Base-by-base conservation (phyloP, 129 eudicot genomes). In the Pulicaria dysenterica region DNA sequence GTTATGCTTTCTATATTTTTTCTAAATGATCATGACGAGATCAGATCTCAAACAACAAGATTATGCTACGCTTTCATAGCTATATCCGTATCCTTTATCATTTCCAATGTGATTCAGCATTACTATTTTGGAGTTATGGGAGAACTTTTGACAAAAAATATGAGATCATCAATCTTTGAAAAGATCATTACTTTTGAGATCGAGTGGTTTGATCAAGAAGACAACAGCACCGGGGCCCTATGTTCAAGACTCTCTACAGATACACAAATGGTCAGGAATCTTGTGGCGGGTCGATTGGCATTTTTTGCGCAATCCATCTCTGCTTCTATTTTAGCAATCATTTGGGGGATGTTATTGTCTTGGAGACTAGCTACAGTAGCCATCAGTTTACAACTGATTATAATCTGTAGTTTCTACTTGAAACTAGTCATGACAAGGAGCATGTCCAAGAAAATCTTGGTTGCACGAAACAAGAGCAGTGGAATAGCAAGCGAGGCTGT, bases 401-500 rank as follows among this genome's bases (percentile, higher is more conserved):
- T 65, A 7, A 67, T 79, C 8, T 73, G 59, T 14, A 71, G 76
- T 43, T 79, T 79, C 51, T 79, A 79, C 40, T 36, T 71, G 34
- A 74, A 77, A 68, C 3, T 47, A 6, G 80, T 80, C 40, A 48
- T 50, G 51, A 69, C 79, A 59, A 59, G 75, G 37, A 63, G 55
- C n/a, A 74, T 80, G 67, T 73, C 71, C 7, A 73, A 73, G 74
- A 80, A 80, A 40, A 63, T 80, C 44, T 43, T 45, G 68, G 36
- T 43, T 41, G 83, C 76, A 3, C 74, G 76, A 38, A 68, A 80
- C 46, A 73, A 66, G 61, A 73, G 79, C 72, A 80, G 75, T 17
- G 69, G 79, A n/a, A 50, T 80, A n/a, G 83, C 83, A 42, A 73
- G 74, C 34, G 83, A 80, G 48, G 79, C 83, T 14, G 76, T 80